These are phyloP conservation scores for Ochetophila trinervis DNA, from an alignment of 306 rosid genomes.

Conservation along the genomic window DNA sequence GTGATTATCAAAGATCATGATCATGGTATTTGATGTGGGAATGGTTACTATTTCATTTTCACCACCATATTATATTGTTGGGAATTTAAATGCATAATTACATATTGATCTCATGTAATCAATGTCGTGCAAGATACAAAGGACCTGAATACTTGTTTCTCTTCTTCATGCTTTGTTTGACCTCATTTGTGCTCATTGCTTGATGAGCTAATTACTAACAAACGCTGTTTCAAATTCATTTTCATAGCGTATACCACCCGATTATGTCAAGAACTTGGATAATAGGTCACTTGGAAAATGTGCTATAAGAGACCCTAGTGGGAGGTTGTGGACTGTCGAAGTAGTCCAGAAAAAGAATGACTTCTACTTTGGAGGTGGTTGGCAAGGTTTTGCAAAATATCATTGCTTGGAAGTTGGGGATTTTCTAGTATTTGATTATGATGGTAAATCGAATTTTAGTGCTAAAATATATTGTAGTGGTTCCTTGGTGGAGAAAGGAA, in stretches of 20 bases:
- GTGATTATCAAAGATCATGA: no score
- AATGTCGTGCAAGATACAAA: no score
- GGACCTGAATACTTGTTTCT: no score
- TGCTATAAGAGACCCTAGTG: constrained; percentile 1
- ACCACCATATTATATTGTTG: no score
- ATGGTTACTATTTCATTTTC: no score
- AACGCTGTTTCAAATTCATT: neutral
- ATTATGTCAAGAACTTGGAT: constrained; percentile 2
- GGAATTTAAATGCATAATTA: no score
- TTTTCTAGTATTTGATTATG: constrained; percentile 6
- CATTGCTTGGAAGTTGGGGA: constrained; percentile 3
- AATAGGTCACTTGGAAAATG: neutral
- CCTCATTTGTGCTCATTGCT: no score
- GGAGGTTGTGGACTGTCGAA: constrained; percentile 1
- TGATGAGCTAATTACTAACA: no score
- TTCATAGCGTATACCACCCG: constrained; percentile 13
- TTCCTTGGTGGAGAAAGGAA: neutral
- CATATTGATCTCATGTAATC: no score
- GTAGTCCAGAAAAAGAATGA: neutral
- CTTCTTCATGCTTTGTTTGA: no score
- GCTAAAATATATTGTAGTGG: constrained; percentile 7
- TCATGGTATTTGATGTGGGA: no score
- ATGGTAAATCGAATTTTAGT: constrained; percentile 3
- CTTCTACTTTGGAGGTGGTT: constrained; percentile 16
- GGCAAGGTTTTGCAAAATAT: constrained; percentile 20